Evolutionary conservation across 2,329 filamentous ascomycete species (phyloP), one percentile per base, ranked within the genome.

Genomic region (Pezizomycotina sp.): DNA sequence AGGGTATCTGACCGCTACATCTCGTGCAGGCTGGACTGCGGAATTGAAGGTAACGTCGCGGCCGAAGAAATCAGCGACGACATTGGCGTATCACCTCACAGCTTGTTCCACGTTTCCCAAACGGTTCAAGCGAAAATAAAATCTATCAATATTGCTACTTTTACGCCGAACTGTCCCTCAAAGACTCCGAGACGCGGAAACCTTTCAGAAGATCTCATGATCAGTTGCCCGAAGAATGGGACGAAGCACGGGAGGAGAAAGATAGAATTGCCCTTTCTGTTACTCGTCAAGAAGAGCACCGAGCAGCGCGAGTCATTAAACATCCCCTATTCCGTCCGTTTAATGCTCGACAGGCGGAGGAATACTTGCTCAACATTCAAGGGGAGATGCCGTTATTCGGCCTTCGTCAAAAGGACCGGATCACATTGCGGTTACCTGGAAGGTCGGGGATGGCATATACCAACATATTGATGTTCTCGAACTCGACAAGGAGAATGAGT

Each of bases 391-490:
- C 36, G 82, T 98, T 43, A 93, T 98, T 53, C 77, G 89, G 27
- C 86, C 89, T 3, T 93, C 83, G 1, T 92, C 83, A 18, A 92
- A 92, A 57, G 89, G 89, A 27, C 78, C 82, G 40, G 89, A 98
- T 56, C 89, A 98, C 61, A 65, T 98, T 36, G 83, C 86, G 5
- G 74, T 98, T 29, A 98, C 89, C 0, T 98, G 89, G 89, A 98
- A 98, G 63, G 84, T 98, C 9, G 77, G 82, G 1, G 83, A 95
- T 55, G 77, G 78, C 42, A 74, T 95, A n/a, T 98, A 84, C 57
- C 84, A 98, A 59, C 89, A 98, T 57, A 81, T 98, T 47, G 89
- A 98, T 58, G 86, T 98, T 21, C 68, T 98, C 24, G 89, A 98
- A 60, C 66, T 98, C 53, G 81, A 92, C 58, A 98, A 98, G 60